Percentiles rank a stretch among this genome's conserved stretches.
phyloP scores from a whole-genome alignment of 371 early-diverging fungal genomes.

The Choanephora cucurbitarum region DNA sequence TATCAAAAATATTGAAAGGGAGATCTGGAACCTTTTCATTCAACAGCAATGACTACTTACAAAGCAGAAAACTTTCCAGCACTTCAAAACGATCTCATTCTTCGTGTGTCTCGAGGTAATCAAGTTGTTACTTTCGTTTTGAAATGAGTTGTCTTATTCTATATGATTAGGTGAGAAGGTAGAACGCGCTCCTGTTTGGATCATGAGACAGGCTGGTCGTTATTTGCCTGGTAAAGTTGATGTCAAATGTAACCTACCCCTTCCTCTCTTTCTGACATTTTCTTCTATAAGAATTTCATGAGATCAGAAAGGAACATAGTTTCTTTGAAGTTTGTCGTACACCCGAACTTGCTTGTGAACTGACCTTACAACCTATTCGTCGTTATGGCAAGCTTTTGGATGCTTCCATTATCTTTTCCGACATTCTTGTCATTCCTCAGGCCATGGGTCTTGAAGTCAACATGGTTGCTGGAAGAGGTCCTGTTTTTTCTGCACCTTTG shows the following conservation, averaged over 20 bases:
- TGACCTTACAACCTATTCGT: conserved; percentile 96
- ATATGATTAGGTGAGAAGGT: conserved; percentile 66
- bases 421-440: conserved; percentile 96
- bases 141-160: neutral
- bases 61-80: conserved; percentile 68
- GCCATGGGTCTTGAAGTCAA: conserved; percentile 93
- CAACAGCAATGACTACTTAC: conserved; percentile 7
- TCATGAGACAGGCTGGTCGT: conserved; percentile 98
- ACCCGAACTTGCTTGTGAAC: conserved; percentile 89
- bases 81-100: conserved; percentile 89
- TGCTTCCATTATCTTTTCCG: conserved; percentile 97
- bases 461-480: conserved; percentile 94
- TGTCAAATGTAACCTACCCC: too few species aligned
- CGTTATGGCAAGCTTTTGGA: conserved; percentile 90
- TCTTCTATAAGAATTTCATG: conserved; percentile 84
- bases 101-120: conserved; percentile 82
- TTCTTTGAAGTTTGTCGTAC: conserved; percentile 95
- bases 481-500: conserved; percentile 88
- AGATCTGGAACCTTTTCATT: too few species aligned
- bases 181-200: conserved; percentile 95
- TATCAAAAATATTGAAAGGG: too few species aligned
- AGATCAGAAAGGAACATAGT: conserved; percentile 80
- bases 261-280: too few species aligned
- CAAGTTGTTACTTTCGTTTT: neutral
- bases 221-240: conserved; percentile 90